These are phyloP conservation scores for Erysimum cheiri DNA, from an alignment of 441 rosid genomes.

Conservation along the genomic window DNA sequence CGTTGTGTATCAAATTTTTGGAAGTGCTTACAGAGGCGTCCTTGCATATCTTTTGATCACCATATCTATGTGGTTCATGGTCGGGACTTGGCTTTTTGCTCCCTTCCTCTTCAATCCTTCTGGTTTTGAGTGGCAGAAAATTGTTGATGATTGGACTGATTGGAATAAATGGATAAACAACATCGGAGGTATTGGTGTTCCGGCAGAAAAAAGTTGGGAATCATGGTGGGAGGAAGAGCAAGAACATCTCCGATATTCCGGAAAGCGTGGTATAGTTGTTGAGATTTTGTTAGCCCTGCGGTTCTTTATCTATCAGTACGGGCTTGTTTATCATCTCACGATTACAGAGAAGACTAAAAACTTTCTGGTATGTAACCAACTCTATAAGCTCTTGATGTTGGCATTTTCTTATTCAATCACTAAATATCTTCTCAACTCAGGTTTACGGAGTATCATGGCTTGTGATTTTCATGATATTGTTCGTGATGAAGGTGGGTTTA, in stretches of 20 bases:
- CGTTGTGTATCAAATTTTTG: constrained; percentile 84
- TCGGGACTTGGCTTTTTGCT: constrained; percentile 98
- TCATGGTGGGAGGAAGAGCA: constrained; percentile 99
- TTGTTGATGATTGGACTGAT: constrained; percentile 99
- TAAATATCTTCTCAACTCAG: constrained; percentile 47
- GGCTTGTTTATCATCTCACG: constrained; percentile 91
- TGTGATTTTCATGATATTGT: constrained; percentile 84
- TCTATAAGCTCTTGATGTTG: constrained; percentile 12
- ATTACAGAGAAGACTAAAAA: constrained; percentile 57
- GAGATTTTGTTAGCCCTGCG: constrained; percentile 88
- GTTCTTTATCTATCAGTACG: constrained; percentile 94
- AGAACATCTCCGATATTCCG: constrained; percentile 90
- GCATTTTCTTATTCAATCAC: background rate
- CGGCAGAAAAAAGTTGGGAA: constrained; percentile 99
- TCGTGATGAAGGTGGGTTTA: constrained; percentile 90
- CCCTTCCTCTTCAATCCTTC: constrained; percentile 99
- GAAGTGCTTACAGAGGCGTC: constrained; percentile 84
- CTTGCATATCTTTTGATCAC: constrained; percentile 90
- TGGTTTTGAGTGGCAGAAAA: constrained; percentile 99
- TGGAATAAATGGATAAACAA: constrained; percentile 99
- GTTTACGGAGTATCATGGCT: constrained; percentile 97
- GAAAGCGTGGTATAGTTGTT: constrained; percentile 87
- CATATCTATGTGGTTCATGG: constrained; percentile 99
- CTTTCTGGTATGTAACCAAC: constrained; percentile 62
- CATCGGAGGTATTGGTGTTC: constrained; percentile 96